phyloP scores from a whole-genome alignment of 148 eudicot genomes.

The Vaccinium darrowii region DNA sequence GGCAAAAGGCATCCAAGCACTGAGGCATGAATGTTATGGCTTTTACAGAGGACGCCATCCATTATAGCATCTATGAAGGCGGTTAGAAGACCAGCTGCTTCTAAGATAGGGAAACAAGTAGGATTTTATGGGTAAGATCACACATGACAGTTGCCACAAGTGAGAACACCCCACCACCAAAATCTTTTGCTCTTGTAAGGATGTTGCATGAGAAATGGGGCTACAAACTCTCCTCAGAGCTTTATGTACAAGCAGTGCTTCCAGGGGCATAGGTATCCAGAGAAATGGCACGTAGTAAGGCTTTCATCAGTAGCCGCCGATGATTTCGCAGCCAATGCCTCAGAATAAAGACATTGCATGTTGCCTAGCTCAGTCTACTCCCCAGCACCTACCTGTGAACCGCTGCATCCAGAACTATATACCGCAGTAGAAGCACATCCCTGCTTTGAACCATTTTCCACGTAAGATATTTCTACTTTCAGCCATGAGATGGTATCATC shows the following conservation, averaged over 20 bases:
- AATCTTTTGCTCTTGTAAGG: constrained; percentile 85
- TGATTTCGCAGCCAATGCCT: constrained; percentile 77
- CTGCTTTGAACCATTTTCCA: constrained; percentile 62
- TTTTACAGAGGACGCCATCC: constrained; percentile 90
- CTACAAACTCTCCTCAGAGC: constrained; percentile 84
- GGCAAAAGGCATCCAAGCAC: constrained; percentile 94
- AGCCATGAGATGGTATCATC: constrained; percentile 88
- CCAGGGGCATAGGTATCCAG: constrained; percentile 98
- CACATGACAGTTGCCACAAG: constrained; percentile 94
- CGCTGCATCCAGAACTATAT: constrained; percentile 40
- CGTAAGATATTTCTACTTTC: constrained; percentile 72
- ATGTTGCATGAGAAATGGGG: constrained; percentile 84
- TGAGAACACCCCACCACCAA: constrained; percentile 96
- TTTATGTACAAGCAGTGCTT: constrained; percentile 69
- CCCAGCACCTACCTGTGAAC: constrained; percentile 31
- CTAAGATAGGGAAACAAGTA: constrained; percentile 75
- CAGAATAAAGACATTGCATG: constrained; percentile 73
- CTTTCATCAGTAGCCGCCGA: constrained; percentile 83
- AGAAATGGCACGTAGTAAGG: constrained; percentile 88
- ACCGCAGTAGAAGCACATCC: constrained; percentile 25
- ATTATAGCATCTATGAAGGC: constrained; percentile 86
- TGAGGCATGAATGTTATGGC: constrained; percentile 95
- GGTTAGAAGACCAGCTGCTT: constrained; percentile 89
- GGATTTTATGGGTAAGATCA: constrained; percentile 95
- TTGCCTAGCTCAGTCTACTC: constrained; percentile 54